A percentile compares a stretch with the other conserved stretches of the same genome.
These are phyloP conservation scores for Apiospora aurea DNA, from an alignment of 2,329 filamentous ascomycete genomes.

Conservation along the genomic window DNA sequence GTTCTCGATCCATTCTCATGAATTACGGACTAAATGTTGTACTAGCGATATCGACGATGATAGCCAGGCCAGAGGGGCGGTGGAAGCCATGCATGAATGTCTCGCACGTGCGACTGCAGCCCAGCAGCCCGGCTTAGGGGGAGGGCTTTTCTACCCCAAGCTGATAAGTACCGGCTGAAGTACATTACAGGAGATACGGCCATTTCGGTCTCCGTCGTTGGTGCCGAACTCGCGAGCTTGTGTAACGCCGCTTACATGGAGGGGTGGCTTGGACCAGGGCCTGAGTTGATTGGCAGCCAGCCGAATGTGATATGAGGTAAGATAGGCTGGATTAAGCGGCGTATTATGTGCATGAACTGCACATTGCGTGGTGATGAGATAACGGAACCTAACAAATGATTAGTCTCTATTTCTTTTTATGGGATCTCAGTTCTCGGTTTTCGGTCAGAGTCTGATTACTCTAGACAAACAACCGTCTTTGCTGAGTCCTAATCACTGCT, in stretches of 20 bases:
- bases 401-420: not conserved
- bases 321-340: not conserved
- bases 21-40: not conserved
- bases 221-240: not conserved
- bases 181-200: not conserved
- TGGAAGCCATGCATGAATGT: not conserved
- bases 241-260: conserved; percentile 7
- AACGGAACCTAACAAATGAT: not conserved
- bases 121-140: not conserved
- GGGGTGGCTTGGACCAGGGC: not conserved
- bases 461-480: not conserved
- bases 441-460: not conserved
- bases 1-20: not conserved
- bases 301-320: not conserved
- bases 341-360: not conserved
- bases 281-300: not conserved
- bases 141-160: not conserved
- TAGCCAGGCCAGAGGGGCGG: not conserved
- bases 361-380: not conserved
- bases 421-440: not conserved
- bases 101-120: not conserved
- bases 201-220: not conserved
- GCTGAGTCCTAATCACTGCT: not conserved
- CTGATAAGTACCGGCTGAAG: not conserved
- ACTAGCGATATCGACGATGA: not conserved